phyloP scores from a whole-genome alignment of 371 early-diverging fungal genomes.

The Dichotomocladium elegans region DNA sequence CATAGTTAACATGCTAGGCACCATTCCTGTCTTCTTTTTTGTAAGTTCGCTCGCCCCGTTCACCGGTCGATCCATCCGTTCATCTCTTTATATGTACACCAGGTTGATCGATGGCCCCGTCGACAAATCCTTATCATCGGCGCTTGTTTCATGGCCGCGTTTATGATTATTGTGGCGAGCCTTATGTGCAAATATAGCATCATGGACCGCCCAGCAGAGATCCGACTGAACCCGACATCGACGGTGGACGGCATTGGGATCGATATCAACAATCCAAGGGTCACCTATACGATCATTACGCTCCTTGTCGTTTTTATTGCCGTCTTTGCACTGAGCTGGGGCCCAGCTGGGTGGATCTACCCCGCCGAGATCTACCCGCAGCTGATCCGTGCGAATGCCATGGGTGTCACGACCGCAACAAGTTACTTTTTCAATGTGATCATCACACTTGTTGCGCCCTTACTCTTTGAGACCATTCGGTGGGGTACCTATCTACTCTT shows the following conservation, averaged over 20 bases:
- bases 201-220: constrained; percentile 14
- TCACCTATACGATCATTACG: constrained; percentile 48
- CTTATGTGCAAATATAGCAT: constrained; percentile 26
- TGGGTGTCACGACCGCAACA: constrained; percentile 76
- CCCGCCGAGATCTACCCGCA: constrained; percentile 82
- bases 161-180: constrained; percentile 17
- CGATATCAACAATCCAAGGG: constrained; percentile 19
- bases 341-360: constrained; percentile 88
- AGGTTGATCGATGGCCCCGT: constrained; percentile 24
- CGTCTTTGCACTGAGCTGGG: constrained; percentile 53
- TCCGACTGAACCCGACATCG: constrained; percentile 11
- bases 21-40: constrained; percentile 20
- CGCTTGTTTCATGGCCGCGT: constrained; percentile 14
- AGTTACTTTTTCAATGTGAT: constrained; percentile 77
- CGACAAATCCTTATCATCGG: constrained; percentile 18
- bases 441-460: constrained; percentile 56
- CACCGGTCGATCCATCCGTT: not conserved
- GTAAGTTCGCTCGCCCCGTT: constrained; percentile 10
- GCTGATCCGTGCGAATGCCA: constrained; percentile 71
- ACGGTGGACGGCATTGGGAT: constrained; percentile 15
- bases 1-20: constrained; percentile 18
- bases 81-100: not conserved
- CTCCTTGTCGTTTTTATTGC: constrained; percentile 63
- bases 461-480: constrained; percentile 52
- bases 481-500: constrained; percentile 64